phyloP scores from a whole-genome alignment of 208 protist species.

The Crithidia bombi region DNA sequence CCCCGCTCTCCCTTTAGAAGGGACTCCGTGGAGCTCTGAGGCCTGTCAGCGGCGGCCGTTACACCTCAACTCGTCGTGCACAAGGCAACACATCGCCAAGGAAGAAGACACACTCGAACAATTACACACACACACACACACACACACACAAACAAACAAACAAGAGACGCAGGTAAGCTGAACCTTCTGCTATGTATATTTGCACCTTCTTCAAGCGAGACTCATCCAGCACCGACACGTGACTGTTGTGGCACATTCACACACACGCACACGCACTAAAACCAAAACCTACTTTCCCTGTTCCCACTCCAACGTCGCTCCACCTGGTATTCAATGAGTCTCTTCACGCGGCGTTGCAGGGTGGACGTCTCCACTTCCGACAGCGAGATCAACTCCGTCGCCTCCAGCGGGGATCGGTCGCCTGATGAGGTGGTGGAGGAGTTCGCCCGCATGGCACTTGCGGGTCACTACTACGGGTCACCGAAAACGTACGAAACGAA shows the following conservation, averaged over 20 bases:
- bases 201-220: too few species aligned
- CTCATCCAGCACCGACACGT: neutral
- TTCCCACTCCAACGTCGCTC: neutral
- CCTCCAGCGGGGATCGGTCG: conserved; percentile 31
- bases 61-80: neutral
- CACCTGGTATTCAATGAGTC: conserved; percentile 40
- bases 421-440: conserved; percentile 48
- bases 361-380: conserved; percentile 48
- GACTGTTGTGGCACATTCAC: neutral
- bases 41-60: too few species aligned
- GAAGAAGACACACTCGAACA: neutral
- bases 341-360: conserved; percentile 40
- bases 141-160: neutral
- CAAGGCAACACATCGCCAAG: neutral
- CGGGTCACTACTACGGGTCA: conserved; percentile 29
- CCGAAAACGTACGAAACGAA: conserved; percentile 29
- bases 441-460: conserved; percentile 32
- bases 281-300: neutral
- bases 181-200: neutral
- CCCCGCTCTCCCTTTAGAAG: too few species aligned
- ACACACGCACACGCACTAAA: neutral
- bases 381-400: conserved; percentile 33
- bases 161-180: too few species aligned
- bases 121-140: conserved; percentile 3
- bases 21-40: too few species aligned